Base-by-base conservation (phyloP, 2,329 filamentous ascomycete genomes). In the Epichloe sibirici region DNA sequence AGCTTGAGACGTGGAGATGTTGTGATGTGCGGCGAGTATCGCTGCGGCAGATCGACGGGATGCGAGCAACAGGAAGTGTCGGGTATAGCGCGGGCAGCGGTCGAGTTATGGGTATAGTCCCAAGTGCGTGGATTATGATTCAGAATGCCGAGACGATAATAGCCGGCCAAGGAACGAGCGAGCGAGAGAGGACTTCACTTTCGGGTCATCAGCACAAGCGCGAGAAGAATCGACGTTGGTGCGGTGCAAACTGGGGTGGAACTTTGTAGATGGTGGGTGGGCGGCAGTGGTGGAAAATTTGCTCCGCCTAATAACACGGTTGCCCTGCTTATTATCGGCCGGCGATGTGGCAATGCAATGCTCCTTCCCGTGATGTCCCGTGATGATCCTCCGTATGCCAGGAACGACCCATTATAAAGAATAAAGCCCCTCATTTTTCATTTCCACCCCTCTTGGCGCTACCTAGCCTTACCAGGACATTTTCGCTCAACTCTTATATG, bases 201-300 rank as follows among this genome's bases (percentile, higher is more conserved):
- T 8, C 28, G 28, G 28, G 7, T 8, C 28, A 28, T 28, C 28
- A 28, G 37, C 37, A 21, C 1, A 43, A 17, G 9, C 21, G 15
- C 21, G 17, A 11, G 17, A 21, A 21, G 15, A 42, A 21, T 43
- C 17, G 44, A 13, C 12, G 31, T 43, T 43, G 48, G 48, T 25
- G 25, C 5, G 38, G 17, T 42, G 38, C 21, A 11, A n/a, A 31
- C 35, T 40, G 35, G 28, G 43, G 35, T 28, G 39, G 21, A 25
- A 28, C 23, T 40, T 17, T 40, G n/a, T 17, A 42, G 43, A 28
- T 21, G 21, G n/a, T 21, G 21, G n/a, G 23, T 47, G 12, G 42
- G 6, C 28, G 23, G 25, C 13, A 31, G 38, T 43, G 28, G 48
- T 51, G 53, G 53, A 53, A 55, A 55, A 55, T 55, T 55, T 55